phyloP scores from a whole-genome alignment of 345 rosid species.

The Crucihimalaya himalaica region DNA sequence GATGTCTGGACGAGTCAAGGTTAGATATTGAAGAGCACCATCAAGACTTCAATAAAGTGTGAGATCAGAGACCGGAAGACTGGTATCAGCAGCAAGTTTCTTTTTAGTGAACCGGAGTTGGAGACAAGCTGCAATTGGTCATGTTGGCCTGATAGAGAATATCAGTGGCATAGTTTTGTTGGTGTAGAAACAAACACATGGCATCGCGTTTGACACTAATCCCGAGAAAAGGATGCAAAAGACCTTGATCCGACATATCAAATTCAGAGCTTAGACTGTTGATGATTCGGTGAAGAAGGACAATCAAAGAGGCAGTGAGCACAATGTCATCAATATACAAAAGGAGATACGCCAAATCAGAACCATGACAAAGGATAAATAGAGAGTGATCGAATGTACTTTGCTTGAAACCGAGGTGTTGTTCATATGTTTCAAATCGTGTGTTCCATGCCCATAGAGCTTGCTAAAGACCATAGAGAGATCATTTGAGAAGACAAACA shows the following conservation, averaged over 20 bases:
- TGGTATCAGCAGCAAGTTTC: too few species aligned
- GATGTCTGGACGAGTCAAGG: not conserved
- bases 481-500: not conserved
- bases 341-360: not conserved
- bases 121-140: too few species aligned
- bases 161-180: too few species aligned
- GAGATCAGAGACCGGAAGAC: not conserved
- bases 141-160: too few species aligned
- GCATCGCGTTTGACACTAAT: not conserved
- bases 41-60: not conserved
- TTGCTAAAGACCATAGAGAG: not conserved
- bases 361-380: not conserved
- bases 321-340: not conserved
- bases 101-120: too few species aligned
- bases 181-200: not conserved
- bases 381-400: too few species aligned
- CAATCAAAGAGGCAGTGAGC: not conserved
- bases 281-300: not conserved
- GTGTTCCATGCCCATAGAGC: not conserved
- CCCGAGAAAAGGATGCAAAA: not conserved
- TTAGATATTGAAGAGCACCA: not conserved
- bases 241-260: not conserved
- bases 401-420: not conserved
- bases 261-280: accelerated
- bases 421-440: accelerated